Conservation (phyloP, 1,284 basidiomycete genomes). For the Trichosporon sp. region DNA sequence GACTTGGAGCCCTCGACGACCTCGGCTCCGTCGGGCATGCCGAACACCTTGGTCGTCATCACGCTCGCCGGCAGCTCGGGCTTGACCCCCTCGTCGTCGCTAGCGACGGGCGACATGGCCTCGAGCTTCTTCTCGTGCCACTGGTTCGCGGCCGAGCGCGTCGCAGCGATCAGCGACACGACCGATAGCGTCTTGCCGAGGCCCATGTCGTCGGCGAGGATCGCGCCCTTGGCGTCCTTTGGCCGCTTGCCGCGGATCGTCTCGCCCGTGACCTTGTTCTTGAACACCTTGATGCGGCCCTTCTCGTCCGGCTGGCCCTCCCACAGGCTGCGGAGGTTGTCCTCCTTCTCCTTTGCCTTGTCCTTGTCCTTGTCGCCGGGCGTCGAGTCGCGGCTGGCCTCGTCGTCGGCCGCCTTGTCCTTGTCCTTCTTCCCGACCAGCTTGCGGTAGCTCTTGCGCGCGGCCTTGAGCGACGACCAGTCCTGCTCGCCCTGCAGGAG, state of each 20-base stretch:
- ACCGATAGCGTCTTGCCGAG: slow-evolving; percentile 97
- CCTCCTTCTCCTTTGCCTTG: slow-evolving; percentile 26
- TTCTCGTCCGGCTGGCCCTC: slow-evolving; percentile 37
- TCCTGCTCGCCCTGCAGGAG: slow-evolving; percentile 79
- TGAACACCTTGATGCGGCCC: slow-evolving; percentile 66
- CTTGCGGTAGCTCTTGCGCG: slow-evolving; percentile 35
- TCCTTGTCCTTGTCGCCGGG: slow-evolving; percentile 11
- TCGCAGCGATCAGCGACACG: slow-evolving; percentile 81
- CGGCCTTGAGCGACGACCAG: slow-evolving; percentile 37
- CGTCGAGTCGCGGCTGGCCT: slow-evolving; percentile 15
- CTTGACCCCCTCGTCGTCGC: slow-evolving; percentile 50
- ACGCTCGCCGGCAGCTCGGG: slow-evolving; percentile 56
- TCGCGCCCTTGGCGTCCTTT: slow-evolving; percentile 76
- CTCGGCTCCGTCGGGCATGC: slow-evolving; percentile 59
- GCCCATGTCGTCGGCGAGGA: slow-evolving; percentile 96
- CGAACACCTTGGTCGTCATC: slow-evolving; percentile 74
- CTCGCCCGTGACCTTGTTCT: slow-evolving; percentile 79
- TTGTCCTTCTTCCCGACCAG: slow-evolving; percentile 25
- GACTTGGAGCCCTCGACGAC: slow-evolving; percentile 21
- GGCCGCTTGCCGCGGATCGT: slow-evolving; percentile 61
- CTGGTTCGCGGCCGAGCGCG: slow-evolving; percentile 63
- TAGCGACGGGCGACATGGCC: slow-evolving; percentile 48
- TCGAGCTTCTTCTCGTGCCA: slow-evolving; percentile 58
- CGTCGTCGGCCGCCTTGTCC: slow-evolving; percentile 21
- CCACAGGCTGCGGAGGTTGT: slow-evolving; percentile 41